phyloP scores from a whole-genome alignment of 164 flowering plant genomes.

The Vitis rotundifolia region DNA sequence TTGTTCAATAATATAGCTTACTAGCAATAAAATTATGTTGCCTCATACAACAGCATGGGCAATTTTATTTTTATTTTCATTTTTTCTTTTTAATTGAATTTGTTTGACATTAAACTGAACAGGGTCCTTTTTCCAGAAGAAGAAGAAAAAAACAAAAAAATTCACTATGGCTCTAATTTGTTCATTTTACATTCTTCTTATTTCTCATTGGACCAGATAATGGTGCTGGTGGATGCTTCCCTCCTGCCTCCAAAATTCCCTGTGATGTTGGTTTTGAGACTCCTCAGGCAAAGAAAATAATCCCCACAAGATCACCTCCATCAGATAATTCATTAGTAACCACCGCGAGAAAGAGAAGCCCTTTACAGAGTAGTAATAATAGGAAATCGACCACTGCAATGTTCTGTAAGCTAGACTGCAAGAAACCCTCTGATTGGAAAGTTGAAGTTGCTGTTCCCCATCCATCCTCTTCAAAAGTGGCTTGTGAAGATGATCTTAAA shows the following conservation, averaged over 20 bases:
- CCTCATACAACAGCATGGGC: no score
- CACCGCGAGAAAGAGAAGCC: conserved; percentile 36
- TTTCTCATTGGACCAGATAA: conserved; percentile 25
- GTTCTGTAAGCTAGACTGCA: conserved; percentile 39
- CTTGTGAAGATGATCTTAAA: conserved; percentile 26
- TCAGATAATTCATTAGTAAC: conserved; percentile 35
- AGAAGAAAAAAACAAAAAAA: not conserved
- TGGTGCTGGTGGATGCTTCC: conserved; percentile 22
- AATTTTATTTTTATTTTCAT: not conserved
- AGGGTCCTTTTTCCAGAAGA: no score
- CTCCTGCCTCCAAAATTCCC: conserved; percentile 36
- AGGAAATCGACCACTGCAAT: conserved; percentile 35
- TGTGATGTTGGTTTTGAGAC: conserved; percentile 27
- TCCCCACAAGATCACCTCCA: conserved; percentile 42
- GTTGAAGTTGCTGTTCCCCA: conserved; percentile 44
- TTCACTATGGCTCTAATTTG: not conserved
- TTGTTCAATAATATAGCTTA: no score
- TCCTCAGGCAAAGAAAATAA: conserved; percentile 32
- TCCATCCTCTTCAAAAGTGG: conserved; percentile 14
- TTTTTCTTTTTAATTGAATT: no score
- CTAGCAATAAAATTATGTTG: not conserved
- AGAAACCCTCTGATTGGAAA: conserved; percentile 47
- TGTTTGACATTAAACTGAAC: no score
- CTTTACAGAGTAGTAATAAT: conserved; percentile 25
- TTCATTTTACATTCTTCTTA: not conserved